These are phyloP conservation scores for Dioscorea dumetorum DNA, from an alignment of 106 monocot species.

Conservation along the genomic window DNA sequence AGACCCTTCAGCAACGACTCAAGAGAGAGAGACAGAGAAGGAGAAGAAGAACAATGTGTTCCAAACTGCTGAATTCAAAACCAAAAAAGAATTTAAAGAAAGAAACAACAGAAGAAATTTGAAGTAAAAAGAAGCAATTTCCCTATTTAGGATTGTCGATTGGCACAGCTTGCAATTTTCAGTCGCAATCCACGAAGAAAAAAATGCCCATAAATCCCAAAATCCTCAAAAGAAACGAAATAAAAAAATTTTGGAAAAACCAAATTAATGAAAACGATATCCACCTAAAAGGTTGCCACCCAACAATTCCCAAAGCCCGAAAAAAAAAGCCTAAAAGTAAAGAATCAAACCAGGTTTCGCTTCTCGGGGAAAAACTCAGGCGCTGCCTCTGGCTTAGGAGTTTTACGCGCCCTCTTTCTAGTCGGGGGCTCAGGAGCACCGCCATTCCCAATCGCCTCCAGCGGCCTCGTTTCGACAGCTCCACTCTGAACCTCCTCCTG, in stretches of 20 bases:
- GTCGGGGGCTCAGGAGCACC: too few species aligned
- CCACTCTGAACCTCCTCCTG: slow-evolving; percentile 16
- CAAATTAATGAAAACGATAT: neutral
- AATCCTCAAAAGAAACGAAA: neutral
- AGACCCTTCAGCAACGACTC: neutral
- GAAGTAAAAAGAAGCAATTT: too few species aligned
- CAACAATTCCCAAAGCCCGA: neutral
- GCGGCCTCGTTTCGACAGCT: neutral
- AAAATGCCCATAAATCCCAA: neutral
- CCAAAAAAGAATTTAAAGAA: neutral
- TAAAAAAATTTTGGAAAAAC: neutral
- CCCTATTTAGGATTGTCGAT: too few species aligned
- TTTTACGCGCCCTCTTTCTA: slow-evolving; percentile 19
- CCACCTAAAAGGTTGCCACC: neutral
- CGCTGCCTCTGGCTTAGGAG: slow-evolving; percentile 17
- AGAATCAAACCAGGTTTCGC: slow-evolving; percentile 46
- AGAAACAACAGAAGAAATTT: neutral
- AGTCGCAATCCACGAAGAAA: too few species aligned
- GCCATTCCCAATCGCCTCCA: too few species aligned
- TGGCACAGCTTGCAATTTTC: too few species aligned
- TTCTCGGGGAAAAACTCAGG: slow-evolving; percentile 55
- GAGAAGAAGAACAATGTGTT: neutral
- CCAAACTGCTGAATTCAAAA: neutral
- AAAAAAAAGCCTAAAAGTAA: neutral
- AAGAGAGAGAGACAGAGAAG: neutral